Percentiles rank a stretch among this genome's conserved stretches.
Conservation (phyloP, 140 eudicot species). For the Flaveria floridana region DNA sequence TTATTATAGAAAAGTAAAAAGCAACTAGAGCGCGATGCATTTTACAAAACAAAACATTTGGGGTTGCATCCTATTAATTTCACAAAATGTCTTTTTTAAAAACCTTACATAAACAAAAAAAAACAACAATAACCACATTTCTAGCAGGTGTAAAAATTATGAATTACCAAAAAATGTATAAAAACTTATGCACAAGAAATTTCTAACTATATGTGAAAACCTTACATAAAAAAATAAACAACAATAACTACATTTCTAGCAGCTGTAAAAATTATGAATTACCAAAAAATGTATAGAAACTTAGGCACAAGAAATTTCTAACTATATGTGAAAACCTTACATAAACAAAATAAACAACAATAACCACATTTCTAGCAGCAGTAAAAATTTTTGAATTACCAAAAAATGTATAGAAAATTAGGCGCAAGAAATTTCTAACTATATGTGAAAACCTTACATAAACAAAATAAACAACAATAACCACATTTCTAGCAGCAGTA, state of each 20-base stretch:
- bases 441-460: not conserved
- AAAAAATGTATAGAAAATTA: constrained; percentile 18
- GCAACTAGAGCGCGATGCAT: too few relatives aligned
- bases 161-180: constrained; percentile 6
- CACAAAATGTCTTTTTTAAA: too few relatives aligned
- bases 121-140: too few relatives aligned
- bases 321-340: constrained; percentile 3
- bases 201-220: constrained; percentile 17
- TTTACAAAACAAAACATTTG: too few relatives aligned
- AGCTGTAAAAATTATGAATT: not conserved
- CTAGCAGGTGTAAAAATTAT: not conserved
- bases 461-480: too few relatives aligned
- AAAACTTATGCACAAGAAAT: constrained; percentile 21
- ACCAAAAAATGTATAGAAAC: constrained; percentile 12
- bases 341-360: too few relatives aligned
- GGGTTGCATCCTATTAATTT: too few relatives aligned
- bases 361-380: not conserved
- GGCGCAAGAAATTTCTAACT: constrained; percentile 15
- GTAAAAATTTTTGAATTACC: not conserved
- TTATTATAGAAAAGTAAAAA: too few relatives aligned
- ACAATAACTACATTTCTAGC: too few relatives aligned
- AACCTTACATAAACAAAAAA: too few relatives aligned
- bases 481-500: not conserved
- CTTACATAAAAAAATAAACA: too few relatives aligned
- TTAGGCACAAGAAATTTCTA: constrained; percentile 18